Conservation (phyloP, 1,139 yeast species). For the Debaryomyces psychrophilus region DNA sequence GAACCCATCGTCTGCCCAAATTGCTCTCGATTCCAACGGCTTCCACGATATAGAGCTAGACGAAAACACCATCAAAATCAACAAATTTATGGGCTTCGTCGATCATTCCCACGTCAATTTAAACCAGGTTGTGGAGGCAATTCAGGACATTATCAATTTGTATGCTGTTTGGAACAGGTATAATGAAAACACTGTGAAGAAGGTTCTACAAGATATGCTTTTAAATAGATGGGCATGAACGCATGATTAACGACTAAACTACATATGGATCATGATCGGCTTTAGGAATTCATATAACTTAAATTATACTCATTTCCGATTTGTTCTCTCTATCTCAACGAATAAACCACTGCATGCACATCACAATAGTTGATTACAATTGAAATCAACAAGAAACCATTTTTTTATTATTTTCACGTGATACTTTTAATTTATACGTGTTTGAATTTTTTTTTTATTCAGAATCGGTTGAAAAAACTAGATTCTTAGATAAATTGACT, state of each 20-base stretch:
- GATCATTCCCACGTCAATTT: constrained; percentile 78
- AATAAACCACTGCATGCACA: background rate
- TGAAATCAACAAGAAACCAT: background rate
- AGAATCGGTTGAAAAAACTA: constrained; percentile 2
- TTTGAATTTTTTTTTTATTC: constrained; percentile 7
- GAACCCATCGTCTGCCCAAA: constrained; percentile 9
- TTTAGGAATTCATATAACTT: background rate
- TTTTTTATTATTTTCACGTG: constrained; percentile 1
- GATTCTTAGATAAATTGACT: background rate
- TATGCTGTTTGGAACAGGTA: constrained; percentile 86
- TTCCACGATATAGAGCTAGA: constrained; percentile 36
- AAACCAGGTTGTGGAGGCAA: constrained; percentile 74
- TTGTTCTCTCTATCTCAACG: background rate
- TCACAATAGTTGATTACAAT: background rate
- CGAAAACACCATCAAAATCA: constrained; percentile 48
- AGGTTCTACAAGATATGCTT: constrained; percentile 47
- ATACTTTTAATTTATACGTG: background rate
- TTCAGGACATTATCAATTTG: constrained; percentile 77
- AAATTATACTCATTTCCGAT: background rate
- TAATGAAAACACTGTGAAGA: constrained; percentile 58
- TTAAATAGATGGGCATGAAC: constrained; percentile 20
- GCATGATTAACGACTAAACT: background rate
- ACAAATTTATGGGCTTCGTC: constrained; percentile 63
- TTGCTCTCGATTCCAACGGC: constrained; percentile 21
- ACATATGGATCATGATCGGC: background rate